Evolutionary conservation across 805 yeast species (phyloP).

Genomic region (Pichia pseudocactophila): DNA sequence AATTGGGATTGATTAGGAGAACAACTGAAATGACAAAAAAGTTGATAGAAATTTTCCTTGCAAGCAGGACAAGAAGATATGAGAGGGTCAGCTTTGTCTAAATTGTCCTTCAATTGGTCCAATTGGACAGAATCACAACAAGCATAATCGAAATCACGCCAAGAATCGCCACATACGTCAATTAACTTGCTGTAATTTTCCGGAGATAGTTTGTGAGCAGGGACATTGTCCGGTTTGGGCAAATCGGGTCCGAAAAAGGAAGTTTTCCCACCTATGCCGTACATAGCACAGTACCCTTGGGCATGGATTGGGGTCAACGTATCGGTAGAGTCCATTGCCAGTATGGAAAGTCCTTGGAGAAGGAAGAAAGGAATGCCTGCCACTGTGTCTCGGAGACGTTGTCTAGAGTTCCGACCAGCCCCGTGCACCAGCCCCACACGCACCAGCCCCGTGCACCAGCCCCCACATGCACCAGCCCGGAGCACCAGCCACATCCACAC

Average conservation of each 20-base stretch:
- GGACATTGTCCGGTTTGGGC: conserved; percentile 61
- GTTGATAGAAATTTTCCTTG: conserved; percentile 67
- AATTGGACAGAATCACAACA: conserved; percentile 73
- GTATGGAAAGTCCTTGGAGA: no score
- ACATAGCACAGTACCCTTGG: conserved; percentile 45
- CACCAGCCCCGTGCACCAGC: no score
- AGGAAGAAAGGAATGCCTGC: no score
- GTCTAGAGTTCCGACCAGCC: no score
- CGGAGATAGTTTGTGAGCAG: conserved; percentile 38
- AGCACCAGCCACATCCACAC: no score
- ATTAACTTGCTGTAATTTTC: conserved; percentile 39
- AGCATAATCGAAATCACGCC: conserved; percentile 38
- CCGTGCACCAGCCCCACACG: no score
- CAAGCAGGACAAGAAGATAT: conserved; percentile 95
- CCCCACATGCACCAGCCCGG: no score
- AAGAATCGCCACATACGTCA: conserved; percentile 66
- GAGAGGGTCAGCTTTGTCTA: conserved; percentile 68
- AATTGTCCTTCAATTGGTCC: conserved; percentile 41
- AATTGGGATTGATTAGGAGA: conserved; percentile 75
- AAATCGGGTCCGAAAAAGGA: conserved; percentile 68
- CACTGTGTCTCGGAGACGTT: no score
- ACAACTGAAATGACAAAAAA: conserved; percentile 86
- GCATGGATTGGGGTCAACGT: conserved; percentile 20
- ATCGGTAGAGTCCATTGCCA: not conserved
- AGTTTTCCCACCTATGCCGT: conserved; percentile 64